phyloP scores from a whole-genome alignment of 805 yeast species.

The Grigorovia jiainica region DNA sequence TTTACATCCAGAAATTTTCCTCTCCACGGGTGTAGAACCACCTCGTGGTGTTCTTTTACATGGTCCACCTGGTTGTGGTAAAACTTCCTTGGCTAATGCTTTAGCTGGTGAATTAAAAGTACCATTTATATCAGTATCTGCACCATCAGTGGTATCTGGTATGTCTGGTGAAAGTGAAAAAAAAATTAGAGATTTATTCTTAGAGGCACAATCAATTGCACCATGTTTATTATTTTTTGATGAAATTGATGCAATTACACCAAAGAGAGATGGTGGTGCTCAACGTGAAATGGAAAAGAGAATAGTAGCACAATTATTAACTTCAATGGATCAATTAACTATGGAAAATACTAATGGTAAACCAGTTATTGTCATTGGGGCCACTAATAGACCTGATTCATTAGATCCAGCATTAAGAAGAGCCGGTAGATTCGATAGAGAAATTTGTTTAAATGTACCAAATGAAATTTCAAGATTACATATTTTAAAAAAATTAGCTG shows the following conservation, averaged over 20 bases:
- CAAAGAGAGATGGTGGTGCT: constrained; percentile 89
- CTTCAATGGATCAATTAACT: constrained; percentile 88
- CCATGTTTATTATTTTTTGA: constrained; percentile 92
- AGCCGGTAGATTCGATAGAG: constrained; percentile 95
- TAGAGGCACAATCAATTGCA: constrained; percentile 81
- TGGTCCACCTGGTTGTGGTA: constrained; percentile 99
- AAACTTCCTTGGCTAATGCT: constrained; percentile 92
- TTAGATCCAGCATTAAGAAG: constrained; percentile 89
- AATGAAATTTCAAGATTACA: constrained; percentile 71
- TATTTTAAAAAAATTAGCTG: constrained; percentile 68
- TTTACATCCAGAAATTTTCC: constrained; percentile 84
- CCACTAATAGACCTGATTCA: constrained; percentile 94
- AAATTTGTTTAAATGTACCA: constrained; percentile 91
- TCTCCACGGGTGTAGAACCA: constrained; percentile 85
- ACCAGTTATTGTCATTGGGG: constrained; percentile 91
- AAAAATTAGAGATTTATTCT: constrained; percentile 84
- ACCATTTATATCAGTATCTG: constrained; percentile 83
- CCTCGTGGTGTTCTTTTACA: constrained; percentile 90
- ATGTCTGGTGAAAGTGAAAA: constrained; percentile 99
- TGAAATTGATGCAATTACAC: constrained; percentile 97
- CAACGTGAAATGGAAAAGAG: constrained; percentile 97
- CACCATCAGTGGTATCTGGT: constrained; percentile 94
- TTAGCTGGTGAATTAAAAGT: constrained; percentile 91
- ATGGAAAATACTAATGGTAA: constrained; percentile 83
- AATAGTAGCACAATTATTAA: constrained; percentile 89